These are phyloP conservation scores for Tuber aestivum DNA, from an alignment of 495 filamentous ascomycete species.

Conservation along the genomic window DNA sequence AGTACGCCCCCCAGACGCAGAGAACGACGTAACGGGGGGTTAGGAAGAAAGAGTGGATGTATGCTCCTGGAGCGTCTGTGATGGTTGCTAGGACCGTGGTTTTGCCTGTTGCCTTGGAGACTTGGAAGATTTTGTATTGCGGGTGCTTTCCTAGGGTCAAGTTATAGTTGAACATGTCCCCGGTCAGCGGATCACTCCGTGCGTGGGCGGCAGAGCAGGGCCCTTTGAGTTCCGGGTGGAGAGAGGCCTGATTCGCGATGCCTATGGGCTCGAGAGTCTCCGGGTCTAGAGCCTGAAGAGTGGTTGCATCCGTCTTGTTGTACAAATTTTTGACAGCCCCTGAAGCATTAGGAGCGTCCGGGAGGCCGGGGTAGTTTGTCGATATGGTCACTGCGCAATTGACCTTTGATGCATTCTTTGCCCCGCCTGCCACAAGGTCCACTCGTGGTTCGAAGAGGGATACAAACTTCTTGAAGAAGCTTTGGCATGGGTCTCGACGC, in stretches of 20 bases:
- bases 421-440: constrained; percentile 16
- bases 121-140: constrained; percentile 60
- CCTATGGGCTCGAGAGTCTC: constrained; percentile 65
- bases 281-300: constrained; percentile 58
- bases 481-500: constrained; percentile 61
- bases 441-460: constrained; percentile 44
- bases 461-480: constrained; percentile 62
- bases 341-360: constrained; percentile 30
- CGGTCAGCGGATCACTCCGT: constrained; percentile 62
- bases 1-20: constrained; percentile 57
- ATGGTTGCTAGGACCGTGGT: constrained; percentile 68
- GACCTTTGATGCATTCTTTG: constrained; percentile 36
- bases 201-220: constrained; percentile 61
- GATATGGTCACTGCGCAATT: constrained; percentile 61
- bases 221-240: constrained; percentile 64
- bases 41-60: constrained; percentile 69
- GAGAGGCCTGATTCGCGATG: constrained; percentile 50
- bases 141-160: constrained; percentile 50
- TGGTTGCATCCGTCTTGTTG: constrained; percentile 55
- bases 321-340: constrained; percentile 49
- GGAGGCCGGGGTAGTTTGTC: constrained; percentile 53
- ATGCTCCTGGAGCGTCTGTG: constrained; percentile 50
- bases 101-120: constrained; percentile 55
- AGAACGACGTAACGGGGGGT: constrained; percentile 61
- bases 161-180: constrained; percentile 76